Evolutionary conservation across 2,329 filamentous ascomycete genomes (phyloP).

Genomic region (Fusarium denticulatum): DNA sequence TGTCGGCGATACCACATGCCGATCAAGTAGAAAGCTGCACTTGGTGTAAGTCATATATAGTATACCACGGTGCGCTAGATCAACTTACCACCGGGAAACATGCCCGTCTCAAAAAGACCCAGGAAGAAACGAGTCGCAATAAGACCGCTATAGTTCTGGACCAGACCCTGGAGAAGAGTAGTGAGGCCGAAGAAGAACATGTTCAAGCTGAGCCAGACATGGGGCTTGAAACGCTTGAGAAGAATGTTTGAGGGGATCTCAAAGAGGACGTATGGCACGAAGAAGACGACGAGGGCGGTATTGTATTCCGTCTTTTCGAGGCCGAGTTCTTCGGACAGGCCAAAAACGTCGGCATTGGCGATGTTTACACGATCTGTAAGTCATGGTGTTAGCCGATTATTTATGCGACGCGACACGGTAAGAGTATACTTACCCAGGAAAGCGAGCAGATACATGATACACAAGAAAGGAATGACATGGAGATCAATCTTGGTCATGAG

Average conservation of each 20-base stretch:
- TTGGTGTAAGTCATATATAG: conserved; percentile 51
- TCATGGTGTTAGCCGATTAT: neutral
- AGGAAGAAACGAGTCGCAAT: conserved; percentile 87
- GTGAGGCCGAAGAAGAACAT: conserved; percentile 86
- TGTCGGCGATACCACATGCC: conserved; percentile 90
- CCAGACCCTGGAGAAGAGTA: conserved; percentile 79
- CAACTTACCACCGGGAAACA: conserved; percentile 63
- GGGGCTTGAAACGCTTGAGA: conserved; percentile 70
- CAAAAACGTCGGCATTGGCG: conserved; percentile 77
- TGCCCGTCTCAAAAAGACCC: conserved; percentile 78
- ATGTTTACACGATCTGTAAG: conserved; percentile 75
- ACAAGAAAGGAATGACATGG: conserved; percentile 77
- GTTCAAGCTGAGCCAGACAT: conserved; percentile 79
- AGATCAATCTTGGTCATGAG: conserved; percentile 77
- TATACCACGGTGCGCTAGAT: neutral
- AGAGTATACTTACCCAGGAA: conserved; percentile 62
- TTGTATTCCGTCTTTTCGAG: conserved; percentile 73
- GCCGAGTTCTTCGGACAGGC: conserved; percentile 69
- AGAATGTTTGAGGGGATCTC: conserved; percentile 77
- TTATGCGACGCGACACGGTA: neutral
- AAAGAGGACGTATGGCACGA: conserved; percentile 78
- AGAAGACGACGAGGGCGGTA: conserved; percentile 82
- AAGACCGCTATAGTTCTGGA: conserved; percentile 79
- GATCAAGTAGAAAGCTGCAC: conserved; percentile 71
- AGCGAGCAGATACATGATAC: conserved; percentile 75